Conservation (phyloP, 306 rosid species). For the Rubus idaeus region DNA sequence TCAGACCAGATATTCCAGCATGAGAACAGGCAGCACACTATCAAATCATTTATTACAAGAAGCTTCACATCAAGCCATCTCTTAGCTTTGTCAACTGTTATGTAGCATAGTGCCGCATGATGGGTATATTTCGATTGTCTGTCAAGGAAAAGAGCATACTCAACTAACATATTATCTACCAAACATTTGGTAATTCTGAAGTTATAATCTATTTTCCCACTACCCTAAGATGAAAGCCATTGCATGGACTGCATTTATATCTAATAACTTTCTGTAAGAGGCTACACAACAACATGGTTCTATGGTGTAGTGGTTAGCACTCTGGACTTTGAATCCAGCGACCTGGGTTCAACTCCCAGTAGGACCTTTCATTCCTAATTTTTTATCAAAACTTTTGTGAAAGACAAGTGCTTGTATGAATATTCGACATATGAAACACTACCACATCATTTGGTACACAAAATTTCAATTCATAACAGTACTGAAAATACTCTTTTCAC, state of each 20-base stretch:
- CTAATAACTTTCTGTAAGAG: not conserved
- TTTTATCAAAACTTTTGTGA: not conserved
- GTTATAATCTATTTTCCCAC: not conserved
- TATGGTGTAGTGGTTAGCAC: constrained; percentile 9
- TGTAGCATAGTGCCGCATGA: not conserved
- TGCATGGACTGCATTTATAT: not conserved
- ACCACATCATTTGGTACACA: not conserved
- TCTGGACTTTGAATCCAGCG: constrained; percentile 1
- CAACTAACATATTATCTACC: not conserved
- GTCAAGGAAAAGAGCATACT: not conserved
- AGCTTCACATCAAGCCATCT: not conserved
- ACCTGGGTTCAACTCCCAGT: constrained; percentile 9
- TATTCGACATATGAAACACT: not conserved
- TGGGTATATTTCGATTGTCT: not conserved
- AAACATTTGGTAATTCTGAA: not conserved
- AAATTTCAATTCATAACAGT: not conserved
- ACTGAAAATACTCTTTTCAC: not conserved
- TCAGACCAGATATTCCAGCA: no score
- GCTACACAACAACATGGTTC: not conserved
- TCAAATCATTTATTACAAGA: not conserved
- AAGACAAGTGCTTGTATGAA: not conserved
- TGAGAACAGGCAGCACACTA: not conserved
- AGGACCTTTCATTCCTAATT: not conserved
- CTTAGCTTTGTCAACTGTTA: not conserved
- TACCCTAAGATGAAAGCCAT: not conserved